These are phyloP conservation scores for Hibiscus syriacus DNA, from an alignment of 345 rosid species.

Conservation along the genomic window DNA sequence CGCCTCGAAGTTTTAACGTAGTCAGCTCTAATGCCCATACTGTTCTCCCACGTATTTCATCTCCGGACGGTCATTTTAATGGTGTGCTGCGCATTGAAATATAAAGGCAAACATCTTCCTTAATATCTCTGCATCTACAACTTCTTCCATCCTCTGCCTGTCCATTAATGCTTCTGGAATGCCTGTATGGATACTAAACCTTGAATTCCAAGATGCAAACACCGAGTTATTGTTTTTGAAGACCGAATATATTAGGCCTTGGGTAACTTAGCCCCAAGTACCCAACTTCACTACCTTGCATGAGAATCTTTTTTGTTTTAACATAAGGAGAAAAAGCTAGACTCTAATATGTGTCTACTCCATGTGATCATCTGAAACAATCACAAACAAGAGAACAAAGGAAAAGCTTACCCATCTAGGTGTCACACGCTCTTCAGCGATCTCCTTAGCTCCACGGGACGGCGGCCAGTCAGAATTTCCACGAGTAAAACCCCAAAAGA, in stretches of 20 bases:
- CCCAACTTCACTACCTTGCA: no score
- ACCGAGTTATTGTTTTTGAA: not conserved
- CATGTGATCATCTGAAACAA: not conserved
- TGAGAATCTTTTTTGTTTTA: no score
- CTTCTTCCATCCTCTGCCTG: constrained; percentile 65
- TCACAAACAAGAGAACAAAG: not conserved
- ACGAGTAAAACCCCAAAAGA: no score
- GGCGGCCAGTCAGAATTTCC: no score
- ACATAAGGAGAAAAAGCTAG: no score
- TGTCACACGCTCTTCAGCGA: constrained; percentile 64
- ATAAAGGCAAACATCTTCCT: constrained; percentile 62
- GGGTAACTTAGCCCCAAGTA: no score
- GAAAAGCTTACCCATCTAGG: constrained; percentile 77
- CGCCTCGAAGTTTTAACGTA: constrained; percentile 38
- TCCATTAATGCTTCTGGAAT: constrained; percentile 50
- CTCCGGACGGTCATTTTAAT: constrained; percentile 59
- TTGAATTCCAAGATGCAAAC: no score
- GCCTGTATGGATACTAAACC: constrained; percentile 42
- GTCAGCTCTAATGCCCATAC: constrained; percentile 65
- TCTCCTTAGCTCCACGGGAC: no score
- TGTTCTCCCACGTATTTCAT: constrained; percentile 80
- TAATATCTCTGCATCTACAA: constrained; percentile 30
- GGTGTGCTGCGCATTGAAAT: constrained; percentile 74
- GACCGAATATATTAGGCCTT: no score
- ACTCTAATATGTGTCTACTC: no score